Base-by-base conservation (phyloP, 78 protist genomes). In the Chrysochromulina tobinii region DNA sequence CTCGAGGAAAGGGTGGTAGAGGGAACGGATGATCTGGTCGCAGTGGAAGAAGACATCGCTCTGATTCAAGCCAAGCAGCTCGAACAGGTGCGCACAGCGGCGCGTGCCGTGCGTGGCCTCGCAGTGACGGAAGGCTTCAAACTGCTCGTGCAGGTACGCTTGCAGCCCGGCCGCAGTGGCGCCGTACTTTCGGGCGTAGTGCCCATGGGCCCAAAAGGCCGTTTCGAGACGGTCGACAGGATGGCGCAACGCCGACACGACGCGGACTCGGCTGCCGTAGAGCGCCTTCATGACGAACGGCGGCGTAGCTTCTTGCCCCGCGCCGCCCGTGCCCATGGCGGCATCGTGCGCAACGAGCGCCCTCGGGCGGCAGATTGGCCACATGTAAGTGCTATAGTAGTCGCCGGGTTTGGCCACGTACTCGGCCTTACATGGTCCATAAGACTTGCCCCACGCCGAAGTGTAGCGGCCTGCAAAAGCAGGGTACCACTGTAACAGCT, bases 241-340 rank as follows among this genome's bases (percentile, higher is more conserved):
- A 12, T 50, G 38, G 54, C 83, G 83, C 51, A 75, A n/a, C 83
- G 57, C 83, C n/a, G 57, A 6, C 25, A 75, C 21, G 12, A 75
- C 7, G 12, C 83, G 83, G 27, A 50, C 83, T 27, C 51, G 79
- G 21, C 14, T 25, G 58, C 83, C 83, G 83, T 50, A 75, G 58
- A 75, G 83, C 25, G 83, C 83, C 20, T 3, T 5, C 58, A 75
- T 27, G 27, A 50, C 83, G 21, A 75, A 75, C 27, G 83, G 83
- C 54, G 83, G 83, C 83, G 83, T 75, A 54, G 83, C 83, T 57
- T 75, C 83, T 9, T 12, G 83, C 27, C 83, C 83, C 1, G 9
- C 21, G 83, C 83, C 83, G 83, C 83, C 83, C 20, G 58, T 75
- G 83, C 83, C 83, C 83, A 75, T 17, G 58, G 83, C 83, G 17